Evolutionary conservation across 331 rosid genomes (phyloP).

Genomic region (Spiraea crenata): DNA sequence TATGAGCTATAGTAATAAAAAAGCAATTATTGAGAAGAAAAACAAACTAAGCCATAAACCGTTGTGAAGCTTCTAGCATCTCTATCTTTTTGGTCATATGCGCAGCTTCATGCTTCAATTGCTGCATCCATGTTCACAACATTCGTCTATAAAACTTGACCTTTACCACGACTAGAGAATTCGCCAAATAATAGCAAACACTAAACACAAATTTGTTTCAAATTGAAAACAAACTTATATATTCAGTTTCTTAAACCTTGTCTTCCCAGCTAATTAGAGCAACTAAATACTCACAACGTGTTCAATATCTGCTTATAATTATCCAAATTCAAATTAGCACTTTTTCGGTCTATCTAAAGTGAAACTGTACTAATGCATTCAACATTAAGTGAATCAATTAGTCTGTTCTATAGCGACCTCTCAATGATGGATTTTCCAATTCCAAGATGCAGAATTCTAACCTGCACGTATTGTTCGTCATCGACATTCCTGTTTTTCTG

Average conservation of each 20-base stretch:
- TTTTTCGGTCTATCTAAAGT: too few relatives aligned
- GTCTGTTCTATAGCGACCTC: background rate
- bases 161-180: too few relatives aligned
- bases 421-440: background rate
- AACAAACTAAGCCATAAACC: conserved; percentile 32
- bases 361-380: too few relatives aligned
- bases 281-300: background rate
- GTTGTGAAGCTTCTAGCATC: conserved; percentile 41
- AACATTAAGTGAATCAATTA: too few relatives aligned
- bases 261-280: too few relatives aligned
- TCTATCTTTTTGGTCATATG: conserved; percentile 42
- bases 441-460: conserved; percentile 25
- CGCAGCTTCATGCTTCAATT: conserved; percentile 38
- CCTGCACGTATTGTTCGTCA: conserved; percentile 43
- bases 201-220: too few relatives aligned
- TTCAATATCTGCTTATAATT: background rate
- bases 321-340: too few relatives aligned
- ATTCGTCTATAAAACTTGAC: too few relatives aligned
- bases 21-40: background rate
- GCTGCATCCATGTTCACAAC: conserved; percentile 26
- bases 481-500: conserved; percentile 17
- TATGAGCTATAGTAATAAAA: background rate
- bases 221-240: too few relatives aligned
- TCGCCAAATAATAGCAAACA: too few relatives aligned
- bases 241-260: too few relatives aligned